Evolutionary conservation across 768 basidiomycete genomes (phyloP), one percentile per base, ranked within the genome.

Genomic region (Erythrobasidium yunnanense): DNA sequence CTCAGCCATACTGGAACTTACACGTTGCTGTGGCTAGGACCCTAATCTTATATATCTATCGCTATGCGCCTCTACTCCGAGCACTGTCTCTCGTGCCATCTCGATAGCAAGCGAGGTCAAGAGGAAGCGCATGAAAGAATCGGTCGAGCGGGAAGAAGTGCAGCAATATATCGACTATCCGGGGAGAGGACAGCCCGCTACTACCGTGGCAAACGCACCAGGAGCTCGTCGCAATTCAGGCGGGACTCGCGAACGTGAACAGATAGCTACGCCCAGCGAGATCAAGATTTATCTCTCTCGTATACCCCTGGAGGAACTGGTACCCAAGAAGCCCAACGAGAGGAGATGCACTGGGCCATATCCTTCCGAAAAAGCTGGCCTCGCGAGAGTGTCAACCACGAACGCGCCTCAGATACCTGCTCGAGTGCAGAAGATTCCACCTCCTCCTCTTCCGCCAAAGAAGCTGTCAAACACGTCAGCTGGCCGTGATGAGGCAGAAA

Each of bases 211-310:
- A n/a, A n/a, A n/a, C n/a, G n/a, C n/a, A n/a, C n/a, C n/a, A n/a
- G n/a, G n/a, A n/a, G n/a, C n/a, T n/a, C n/a, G n/a, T n/a, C n/a
- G n/a, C n/a, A n/a, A n/a, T n/a, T n/a, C n/a, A n/a, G n/a, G n/a
- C n/a, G n/a, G n/a, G n/a, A n/a, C n/a, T n/a, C n/a, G n/a, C n/a
- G n/a, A n/a, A n/a, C n/a, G n/a, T n/a, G n/a, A n/a, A n/a, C n/a
- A n/a, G n/a, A n/a, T n/a, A n/a, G n/a, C n/a, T n/a, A n/a, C 60
- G 5, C 60, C 60, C 13, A 29, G 60, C 2, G 32, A 47, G 30
- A 63, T 63, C 60, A 63, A 63, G 49, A 63, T 63, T 49, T 63
- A 63, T 34, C 30, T 63, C n/a, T 63, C 60, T 8, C 45, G 60
- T 4, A 63, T 63, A 27, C 60, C 46, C 27, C 60, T 63, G 2